These are phyloP conservation scores for Tilletia setariae DNA, from an alignment of 1,284 basidiomycete species.

Conservation along the genomic window DNA sequence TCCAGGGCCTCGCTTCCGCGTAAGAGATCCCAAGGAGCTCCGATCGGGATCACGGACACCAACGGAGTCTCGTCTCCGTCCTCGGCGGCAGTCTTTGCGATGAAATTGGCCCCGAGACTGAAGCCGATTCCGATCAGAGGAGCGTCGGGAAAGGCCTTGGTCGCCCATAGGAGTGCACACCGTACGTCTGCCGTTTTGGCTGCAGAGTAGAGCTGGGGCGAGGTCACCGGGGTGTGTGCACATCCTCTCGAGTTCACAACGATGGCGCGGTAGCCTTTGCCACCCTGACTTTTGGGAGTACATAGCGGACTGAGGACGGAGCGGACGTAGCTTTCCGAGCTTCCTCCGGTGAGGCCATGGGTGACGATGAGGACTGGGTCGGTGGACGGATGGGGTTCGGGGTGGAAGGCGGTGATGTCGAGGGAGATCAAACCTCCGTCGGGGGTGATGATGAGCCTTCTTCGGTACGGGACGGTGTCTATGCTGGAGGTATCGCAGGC, in stretches of 20 bases:
- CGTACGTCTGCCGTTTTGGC: constrained; percentile 77
- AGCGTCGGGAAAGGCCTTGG: constrained; percentile 71
- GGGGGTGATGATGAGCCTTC: constrained; percentile 43
- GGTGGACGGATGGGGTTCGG: constrained; percentile 17
- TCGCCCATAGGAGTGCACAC: constrained; percentile 73
- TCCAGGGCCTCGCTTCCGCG: constrained; percentile 61
- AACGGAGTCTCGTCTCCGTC: constrained; percentile 76
- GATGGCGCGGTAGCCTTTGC: constrained; percentile 63
- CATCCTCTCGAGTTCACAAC: constrained; percentile 72
- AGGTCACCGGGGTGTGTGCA: constrained; percentile 74
- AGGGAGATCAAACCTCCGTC: constrained; percentile 49
- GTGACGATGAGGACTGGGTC: constrained; percentile 43
- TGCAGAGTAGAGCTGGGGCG: constrained; percentile 75
- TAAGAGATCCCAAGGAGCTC: constrained; percentile 73
- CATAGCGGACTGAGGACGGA: constrained; percentile 43
- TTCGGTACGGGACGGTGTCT: constrained; percentile 44
- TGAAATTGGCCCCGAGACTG: constrained; percentile 86
- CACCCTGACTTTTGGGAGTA: constrained; percentile 35
- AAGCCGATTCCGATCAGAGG: constrained; percentile 84
- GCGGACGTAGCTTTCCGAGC: constrained; percentile 49
- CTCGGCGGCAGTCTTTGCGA: constrained; percentile 87
- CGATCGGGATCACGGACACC: constrained; percentile 68
- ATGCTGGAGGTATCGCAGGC: constrained; percentile 34
- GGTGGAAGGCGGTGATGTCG: constrained; percentile 31
- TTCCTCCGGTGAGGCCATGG: constrained; percentile 52